These are phyloP conservation scores for Colletotrichum sp. DNA, from an alignment of 2,329 filamentous ascomycete species.

Conservation along the genomic window DNA sequence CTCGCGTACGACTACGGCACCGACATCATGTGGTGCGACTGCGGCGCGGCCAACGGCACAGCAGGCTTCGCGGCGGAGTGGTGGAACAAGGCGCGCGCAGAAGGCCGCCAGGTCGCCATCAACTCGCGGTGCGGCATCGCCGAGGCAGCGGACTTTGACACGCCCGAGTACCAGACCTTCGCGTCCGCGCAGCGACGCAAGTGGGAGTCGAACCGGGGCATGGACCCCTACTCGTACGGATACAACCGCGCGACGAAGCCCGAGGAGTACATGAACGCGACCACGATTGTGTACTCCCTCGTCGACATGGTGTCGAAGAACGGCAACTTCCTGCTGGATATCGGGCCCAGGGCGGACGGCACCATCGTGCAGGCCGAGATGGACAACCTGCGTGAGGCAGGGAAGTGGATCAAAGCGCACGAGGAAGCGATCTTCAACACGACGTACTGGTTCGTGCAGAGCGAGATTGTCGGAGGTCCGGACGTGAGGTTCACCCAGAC, in stretches of 20 bases:
- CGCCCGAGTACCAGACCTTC: constrained; percentile 59
- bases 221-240: constrained; percentile 65
- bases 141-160: constrained; percentile 58
- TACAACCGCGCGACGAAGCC: constrained; percentile 61
- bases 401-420: constrained; percentile 58
- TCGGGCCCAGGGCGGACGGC: constrained; percentile 61
- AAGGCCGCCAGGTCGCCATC: constrained; percentile 55
- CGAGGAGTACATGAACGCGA: constrained; percentile 56
- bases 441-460: constrained; percentile 56
- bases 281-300: constrained; percentile 48
- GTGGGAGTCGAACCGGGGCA: constrained; percentile 64
- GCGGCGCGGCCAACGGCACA: constrained; percentile 46
- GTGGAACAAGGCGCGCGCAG: constrained; percentile 41
- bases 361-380: constrained; percentile 54
- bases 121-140: constrained; percentile 61
- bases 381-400: constrained; percentile 52
- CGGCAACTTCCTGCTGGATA: constrained; percentile 60
- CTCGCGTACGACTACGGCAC: constrained; percentile 46
- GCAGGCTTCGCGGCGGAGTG: constrained; percentile 44
- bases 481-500: constrained; percentile 57
- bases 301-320: constrained; percentile 61
- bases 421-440: constrained; percentile 62
- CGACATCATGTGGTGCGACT: constrained; percentile 58
- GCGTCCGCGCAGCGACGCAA: constrained; percentile 45
- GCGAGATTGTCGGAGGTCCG: constrained; percentile 37